These are phyloP conservation scores for Nicotiana undulata DNA, from an alignment of 257 asterid species.

Conservation along the genomic window DNA sequence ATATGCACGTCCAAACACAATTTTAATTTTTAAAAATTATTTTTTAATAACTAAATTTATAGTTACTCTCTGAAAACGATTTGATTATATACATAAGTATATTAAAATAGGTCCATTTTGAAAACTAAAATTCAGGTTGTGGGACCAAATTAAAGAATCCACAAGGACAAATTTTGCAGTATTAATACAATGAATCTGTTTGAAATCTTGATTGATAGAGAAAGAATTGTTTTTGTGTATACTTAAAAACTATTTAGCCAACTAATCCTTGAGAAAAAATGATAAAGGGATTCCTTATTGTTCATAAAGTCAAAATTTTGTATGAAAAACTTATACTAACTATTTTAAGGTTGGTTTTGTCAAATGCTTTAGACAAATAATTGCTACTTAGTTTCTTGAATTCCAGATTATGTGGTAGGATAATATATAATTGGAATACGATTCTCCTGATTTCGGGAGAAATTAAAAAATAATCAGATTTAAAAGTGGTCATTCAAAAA, in stretches of 20 bases:
- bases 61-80: neutral
- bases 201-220: neutral
- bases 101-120: neutral
- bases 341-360: neutral
- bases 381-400: neutral
- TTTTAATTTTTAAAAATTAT: too few relatives aligned
- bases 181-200: neutral
- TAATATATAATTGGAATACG: neutral
- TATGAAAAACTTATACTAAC: neutral
- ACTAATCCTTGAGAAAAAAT: neutral
- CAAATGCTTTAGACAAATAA: neutral
- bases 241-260: neutral
- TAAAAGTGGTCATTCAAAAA: too few relatives aligned
- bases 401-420: neutral
- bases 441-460: too few relatives aligned
- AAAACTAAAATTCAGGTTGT: neutral
- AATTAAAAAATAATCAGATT: too few relatives aligned
- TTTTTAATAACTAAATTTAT: neutral
- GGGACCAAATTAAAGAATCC: neutral
- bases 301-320: neutral
- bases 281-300: neutral
- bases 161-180: neutral
- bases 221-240: neutral
- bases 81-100: neutral
- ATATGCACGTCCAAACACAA: too few relatives aligned